Percentiles rank a stretch among this genome's conserved stretches.
phyloP scores from a whole-genome alignment of 2,329 filamentous ascomycete genomes.

The Aspergillus hiratsukae region DNA sequence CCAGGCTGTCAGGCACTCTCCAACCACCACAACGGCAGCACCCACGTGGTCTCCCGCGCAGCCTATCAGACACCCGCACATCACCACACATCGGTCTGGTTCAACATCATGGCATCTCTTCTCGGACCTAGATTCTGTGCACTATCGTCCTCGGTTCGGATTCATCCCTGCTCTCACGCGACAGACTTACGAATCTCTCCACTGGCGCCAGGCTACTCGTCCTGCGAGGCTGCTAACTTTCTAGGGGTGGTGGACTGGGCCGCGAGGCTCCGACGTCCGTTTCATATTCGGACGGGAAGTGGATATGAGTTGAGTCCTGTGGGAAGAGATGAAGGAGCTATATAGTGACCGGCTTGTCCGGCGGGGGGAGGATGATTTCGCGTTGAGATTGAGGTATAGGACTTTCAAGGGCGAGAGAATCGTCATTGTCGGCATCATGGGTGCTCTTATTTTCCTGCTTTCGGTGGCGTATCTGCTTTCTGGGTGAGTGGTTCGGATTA shows the following conservation, averaged over 20 bases:
- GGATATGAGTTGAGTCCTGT: not conserved
- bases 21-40: not conserved
- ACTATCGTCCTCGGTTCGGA: too few relatives aligned
- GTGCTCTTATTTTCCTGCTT: slow-evolving; percentile 6
- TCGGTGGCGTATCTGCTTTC: slow-evolving; percentile 9
- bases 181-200: not conserved
- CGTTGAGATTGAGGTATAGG: not conserved
- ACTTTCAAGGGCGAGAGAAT: not conserved
- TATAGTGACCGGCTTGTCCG: not conserved
- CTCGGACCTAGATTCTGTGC: too few relatives aligned
- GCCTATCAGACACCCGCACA: not conserved
- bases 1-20: not conserved
- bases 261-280: not conserved
- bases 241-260: not conserved
- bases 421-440: slow-evolving; percentile 8
- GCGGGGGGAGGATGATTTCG: slow-evolving; percentile 4
- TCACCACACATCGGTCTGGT: not conserved
- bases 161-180: too few relatives aligned
- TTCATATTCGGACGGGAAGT: not conserved
- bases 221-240: too few relatives aligned
- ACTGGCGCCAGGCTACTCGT: not conserved
- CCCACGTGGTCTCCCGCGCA: not conserved
- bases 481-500: slow-evolving; percentile 4
- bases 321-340: not conserved
- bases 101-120: not conserved